Evolutionary conservation across 2,329 filamentous ascomycete species (phyloP).

Genomic region (Cytospora mali): DNA sequence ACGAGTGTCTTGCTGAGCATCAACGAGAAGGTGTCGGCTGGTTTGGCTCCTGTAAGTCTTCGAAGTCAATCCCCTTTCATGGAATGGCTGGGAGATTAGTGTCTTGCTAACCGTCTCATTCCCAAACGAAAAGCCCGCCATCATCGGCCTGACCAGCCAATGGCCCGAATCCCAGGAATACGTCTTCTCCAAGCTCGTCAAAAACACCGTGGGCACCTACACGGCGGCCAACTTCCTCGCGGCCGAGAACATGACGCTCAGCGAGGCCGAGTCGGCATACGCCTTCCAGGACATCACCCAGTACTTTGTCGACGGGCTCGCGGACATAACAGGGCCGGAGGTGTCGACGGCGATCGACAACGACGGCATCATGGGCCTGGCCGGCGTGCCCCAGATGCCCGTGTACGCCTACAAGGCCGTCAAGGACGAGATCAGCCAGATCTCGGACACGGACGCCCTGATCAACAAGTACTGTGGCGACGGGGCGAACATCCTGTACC

Average conservation of each 20-base stretch:
- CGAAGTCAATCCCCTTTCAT: background rate
- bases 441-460: constrained; percentile 46
- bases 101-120: background rate
- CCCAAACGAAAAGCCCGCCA: constrained; percentile 15
- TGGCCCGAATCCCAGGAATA: constrained; percentile 36
- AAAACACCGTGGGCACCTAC: constrained; percentile 35
- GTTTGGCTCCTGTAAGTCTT: constrained; percentile 33
- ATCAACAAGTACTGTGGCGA: constrained; percentile 43
- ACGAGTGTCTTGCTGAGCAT: constrained; percentile 39
- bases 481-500: constrained; percentile 48
- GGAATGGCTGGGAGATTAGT: background rate
- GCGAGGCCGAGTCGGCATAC: constrained; percentile 36
- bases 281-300: constrained; percentile 40
- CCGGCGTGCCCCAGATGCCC: constrained; percentile 47
- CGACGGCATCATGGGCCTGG: constrained; percentile 39
- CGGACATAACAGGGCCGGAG: constrained; percentile 32
- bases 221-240: constrained; percentile 41
- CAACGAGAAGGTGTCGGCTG: constrained; percentile 38
- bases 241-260: constrained; percentile 34
- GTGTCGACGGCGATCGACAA: constrained; percentile 34
- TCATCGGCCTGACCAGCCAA: constrained; percentile 39
- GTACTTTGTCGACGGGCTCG: constrained; percentile 45
- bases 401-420: constrained; percentile 51
- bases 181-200: constrained; percentile 35
- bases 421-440: constrained; percentile 44